Evolutionary conservation across 73 alveolate genomes (phyloP).

Genomic region (Symbiodinium natans): DNA sequence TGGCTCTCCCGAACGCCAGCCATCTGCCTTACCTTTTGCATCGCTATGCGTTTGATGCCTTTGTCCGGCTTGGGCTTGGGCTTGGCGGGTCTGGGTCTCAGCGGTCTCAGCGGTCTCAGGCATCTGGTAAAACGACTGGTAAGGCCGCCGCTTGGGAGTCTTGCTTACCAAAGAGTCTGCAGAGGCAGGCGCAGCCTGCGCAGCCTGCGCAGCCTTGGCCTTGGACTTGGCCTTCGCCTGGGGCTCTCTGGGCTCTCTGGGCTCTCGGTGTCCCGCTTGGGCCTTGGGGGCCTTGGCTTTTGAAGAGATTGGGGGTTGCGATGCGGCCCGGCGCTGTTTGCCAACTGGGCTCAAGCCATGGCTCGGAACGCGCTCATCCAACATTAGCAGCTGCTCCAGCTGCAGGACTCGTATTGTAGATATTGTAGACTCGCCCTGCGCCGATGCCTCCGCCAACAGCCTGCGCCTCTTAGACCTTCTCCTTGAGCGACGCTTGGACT

Average conservation of each 20-base stretch:
- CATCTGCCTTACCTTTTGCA: not conserved
- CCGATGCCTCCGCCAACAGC: not conserved
- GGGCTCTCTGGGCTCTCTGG: too few relatives aligned
- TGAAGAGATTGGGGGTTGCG: not conserved
- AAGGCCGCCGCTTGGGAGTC: not conserved
- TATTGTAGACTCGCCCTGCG: not conserved
- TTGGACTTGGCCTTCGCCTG: not conserved
- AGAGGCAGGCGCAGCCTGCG: not conserved
- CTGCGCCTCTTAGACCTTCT: not conserved
- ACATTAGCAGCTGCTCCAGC: conserved; percentile 1
- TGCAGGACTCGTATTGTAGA: not conserved
- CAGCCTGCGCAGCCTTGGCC: conserved; percentile 8
- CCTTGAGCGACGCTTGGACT: not conserved
- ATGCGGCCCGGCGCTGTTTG: not conserved
- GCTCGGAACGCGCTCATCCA: not conserved
- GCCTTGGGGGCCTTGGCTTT: not conserved
- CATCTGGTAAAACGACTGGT: not conserved
- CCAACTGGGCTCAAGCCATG: not conserved
- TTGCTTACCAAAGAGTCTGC: not conserved
- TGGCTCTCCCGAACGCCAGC: not conserved
- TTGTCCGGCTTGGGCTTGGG: not conserved
- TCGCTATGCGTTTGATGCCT: too few relatives aligned
- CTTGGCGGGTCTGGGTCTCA: not conserved
- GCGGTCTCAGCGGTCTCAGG: not conserved
- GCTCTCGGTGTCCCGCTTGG: too few relatives aligned